phyloP scores from a whole-genome alignment of 2,329 filamentous ascomycete genomes.

The Fusarium tjaetaba region DNA sequence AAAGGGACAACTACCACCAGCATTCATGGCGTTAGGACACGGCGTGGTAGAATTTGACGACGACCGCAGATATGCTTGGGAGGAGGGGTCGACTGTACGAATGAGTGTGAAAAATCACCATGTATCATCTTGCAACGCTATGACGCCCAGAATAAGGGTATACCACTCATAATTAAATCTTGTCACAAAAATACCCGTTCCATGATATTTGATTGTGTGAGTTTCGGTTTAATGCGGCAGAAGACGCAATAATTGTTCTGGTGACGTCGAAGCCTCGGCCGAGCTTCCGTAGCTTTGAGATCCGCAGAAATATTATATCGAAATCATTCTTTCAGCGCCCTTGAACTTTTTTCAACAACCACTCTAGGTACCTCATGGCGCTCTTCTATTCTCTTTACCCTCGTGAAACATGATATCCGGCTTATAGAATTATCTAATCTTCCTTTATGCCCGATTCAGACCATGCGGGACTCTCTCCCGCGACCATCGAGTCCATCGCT shows the following conservation, averaged over 20 bases:
- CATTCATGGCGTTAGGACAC: slow-evolving; percentile 43
- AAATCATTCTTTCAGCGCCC: slow-evolving; percentile 22
- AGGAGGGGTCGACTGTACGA: slow-evolving; percentile 37
- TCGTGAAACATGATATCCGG: slow-evolving; percentile 41
- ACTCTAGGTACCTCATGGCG: neutral
- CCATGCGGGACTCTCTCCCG: slow-evolving; percentile 74
- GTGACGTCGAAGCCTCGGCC: slow-evolving; percentile 35
- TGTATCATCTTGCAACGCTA: slow-evolving; percentile 41
- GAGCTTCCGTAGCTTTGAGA: slow-evolving; percentile 17
- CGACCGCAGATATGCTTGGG: slow-evolving; percentile 28
- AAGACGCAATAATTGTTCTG: slow-evolving; percentile 2
- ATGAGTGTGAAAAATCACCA: slow-evolving; percentile 20
- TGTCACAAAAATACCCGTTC: neutral
- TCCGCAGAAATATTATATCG: slow-evolving; percentile 30
- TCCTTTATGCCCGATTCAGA: slow-evolving; percentile 58
- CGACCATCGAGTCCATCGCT: slow-evolving; percentile 85
- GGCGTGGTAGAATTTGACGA: slow-evolving; percentile 28
- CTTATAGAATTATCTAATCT: slow-evolving; percentile 4
- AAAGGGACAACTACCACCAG: slow-evolving; percentile 25
- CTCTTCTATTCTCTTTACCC: neutral
- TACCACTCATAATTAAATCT: slow-evolving; percentile 39
- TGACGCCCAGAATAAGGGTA: slow-evolving; percentile 24
- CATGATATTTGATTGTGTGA: neutral
- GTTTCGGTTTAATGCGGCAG: slow-evolving; percentile 22
- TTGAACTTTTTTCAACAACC: neutral